These are phyloP conservation scores for Salvia sclarea DNA, from an alignment of 305 asterid genomes.

Conservation along the genomic window DNA sequence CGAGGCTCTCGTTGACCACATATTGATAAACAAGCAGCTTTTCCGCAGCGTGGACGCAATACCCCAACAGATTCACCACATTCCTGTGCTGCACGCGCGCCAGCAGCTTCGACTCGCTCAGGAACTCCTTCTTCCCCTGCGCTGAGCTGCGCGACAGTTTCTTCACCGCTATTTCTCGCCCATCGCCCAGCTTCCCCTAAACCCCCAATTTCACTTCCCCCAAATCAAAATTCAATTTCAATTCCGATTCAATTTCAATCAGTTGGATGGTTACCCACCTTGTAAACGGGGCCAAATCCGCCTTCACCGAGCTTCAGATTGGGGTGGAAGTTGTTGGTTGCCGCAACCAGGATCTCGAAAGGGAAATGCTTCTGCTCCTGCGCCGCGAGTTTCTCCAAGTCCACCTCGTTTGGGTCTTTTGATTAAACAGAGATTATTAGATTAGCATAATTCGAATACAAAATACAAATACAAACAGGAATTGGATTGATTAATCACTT, in stretches of 20 bases:
- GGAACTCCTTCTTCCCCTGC: constrained; percentile 75
- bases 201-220: neutral
- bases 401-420: constrained; percentile 59
- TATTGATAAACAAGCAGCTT: constrained; percentile 85
- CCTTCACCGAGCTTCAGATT: constrained; percentile 81
- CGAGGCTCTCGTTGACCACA: constrained; percentile 73
- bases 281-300: constrained; percentile 82
- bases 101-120: constrained; percentile 74
- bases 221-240: constrained; percentile 9
- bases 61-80: constrained; percentile 57
- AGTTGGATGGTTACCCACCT: too few relatives aligned
- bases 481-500: constrained; percentile 2
- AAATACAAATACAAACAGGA: neutral
- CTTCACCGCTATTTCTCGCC: constrained; percentile 79
- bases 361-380: constrained; percentile 67
- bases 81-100: constrained; percentile 83
- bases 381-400: constrained; percentile 66
- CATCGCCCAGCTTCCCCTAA: constrained; percentile 74
- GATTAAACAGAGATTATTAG: constrained; percentile 14
- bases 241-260: neutral
- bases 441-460: neutral
- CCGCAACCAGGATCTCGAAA: constrained; percentile 60
- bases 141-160: constrained; percentile 63
- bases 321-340: constrained; percentile 63
- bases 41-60: constrained; percentile 43